These are phyloP conservation scores for Aspergillus arachidicola DNA, from an alignment of 2,329 filamentous ascomycete genomes.

Conservation along the genomic window DNA sequence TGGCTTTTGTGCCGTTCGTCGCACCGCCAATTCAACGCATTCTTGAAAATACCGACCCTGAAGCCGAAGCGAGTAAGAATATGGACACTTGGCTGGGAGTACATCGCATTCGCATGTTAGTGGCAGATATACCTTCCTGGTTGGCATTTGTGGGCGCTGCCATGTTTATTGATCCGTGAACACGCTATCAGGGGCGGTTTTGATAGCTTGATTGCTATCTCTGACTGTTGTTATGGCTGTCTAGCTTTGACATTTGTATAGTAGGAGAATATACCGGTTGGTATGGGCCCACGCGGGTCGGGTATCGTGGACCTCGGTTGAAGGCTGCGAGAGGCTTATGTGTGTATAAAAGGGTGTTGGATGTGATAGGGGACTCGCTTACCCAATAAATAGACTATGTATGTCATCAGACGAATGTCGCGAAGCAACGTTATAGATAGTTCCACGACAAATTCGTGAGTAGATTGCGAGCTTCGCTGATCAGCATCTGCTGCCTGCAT, in stretches of 20 bases:
- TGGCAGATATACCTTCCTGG: constrained; percentile 14
- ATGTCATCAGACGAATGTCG: too few relatives aligned
- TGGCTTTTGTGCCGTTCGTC: constrained; percentile 22
- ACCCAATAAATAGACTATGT: too few relatives aligned
- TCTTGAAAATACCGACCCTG: constrained; percentile 12
- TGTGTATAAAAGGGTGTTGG: too few relatives aligned
- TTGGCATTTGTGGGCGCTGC: constrained; percentile 14
- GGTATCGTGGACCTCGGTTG: too few relatives aligned
- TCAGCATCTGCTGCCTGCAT: too few relatives aligned
- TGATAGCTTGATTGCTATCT: fast-evolving
- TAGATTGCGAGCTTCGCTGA: too few relatives aligned
- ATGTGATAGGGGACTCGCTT: too few relatives aligned
- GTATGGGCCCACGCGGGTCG: background rate
- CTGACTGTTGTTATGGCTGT: background rate
- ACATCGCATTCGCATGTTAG: constrained; percentile 14
- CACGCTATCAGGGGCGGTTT: background rate
- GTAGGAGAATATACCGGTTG: background rate
- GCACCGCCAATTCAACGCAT: constrained; percentile 15
- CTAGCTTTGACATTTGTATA: background rate
- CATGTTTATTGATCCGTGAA: background rate
- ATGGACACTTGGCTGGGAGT: constrained; percentile 16
- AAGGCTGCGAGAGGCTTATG: too few relatives aligned
- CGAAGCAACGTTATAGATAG: too few relatives aligned
- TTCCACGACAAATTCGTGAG: too few relatives aligned
- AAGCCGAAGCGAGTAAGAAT: constrained; percentile 11